Conservation (phyloP, 371 early-diverging fungal species). For the Mucor lusitanicus region DNA sequence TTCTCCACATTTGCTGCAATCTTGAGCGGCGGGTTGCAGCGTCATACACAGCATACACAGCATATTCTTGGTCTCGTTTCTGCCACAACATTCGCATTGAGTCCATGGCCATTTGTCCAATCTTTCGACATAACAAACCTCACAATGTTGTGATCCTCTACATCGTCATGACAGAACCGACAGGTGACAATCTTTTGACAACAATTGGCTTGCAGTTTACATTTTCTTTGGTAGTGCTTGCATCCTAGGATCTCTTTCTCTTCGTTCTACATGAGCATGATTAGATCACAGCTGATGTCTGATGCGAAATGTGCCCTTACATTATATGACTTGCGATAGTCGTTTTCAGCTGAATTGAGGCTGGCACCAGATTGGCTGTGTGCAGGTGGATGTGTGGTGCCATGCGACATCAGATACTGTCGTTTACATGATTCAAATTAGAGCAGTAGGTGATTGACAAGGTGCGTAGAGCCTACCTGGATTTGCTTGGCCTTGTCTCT, state of each 20-base stretch:
- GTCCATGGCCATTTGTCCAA: neutral
- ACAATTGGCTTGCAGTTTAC: slow-evolving; percentile 89
- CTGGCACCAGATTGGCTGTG: slow-evolving; percentile 18
- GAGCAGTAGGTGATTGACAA: neutral
- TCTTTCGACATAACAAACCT: no score
- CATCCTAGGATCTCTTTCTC: slow-evolving; percentile 73
- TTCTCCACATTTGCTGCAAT: slow-evolving; percentile 71
- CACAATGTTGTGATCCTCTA: slow-evolving; percentile 82
- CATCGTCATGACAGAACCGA: slow-evolving; percentile 96
- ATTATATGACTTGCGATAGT: slow-evolving; percentile 48
- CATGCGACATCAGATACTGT: slow-evolving; percentile 28
- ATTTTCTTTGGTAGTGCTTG: slow-evolving; percentile 90
- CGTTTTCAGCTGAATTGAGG: slow-evolving; percentile 26
- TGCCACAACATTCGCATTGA: slow-evolving; percentile 16
- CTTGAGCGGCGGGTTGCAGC: slow-evolving; percentile 80
- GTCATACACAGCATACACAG: slow-evolving; percentile 89
- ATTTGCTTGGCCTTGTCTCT: slow-evolving; percentile 72
- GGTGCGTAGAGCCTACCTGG: slow-evolving; percentile 53
- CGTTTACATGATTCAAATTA: neutral
- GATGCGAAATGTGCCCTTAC: slow-evolving; percentile 26
- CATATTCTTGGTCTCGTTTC: slow-evolving; percentile 83
- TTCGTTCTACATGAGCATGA: slow-evolving; percentile 43
- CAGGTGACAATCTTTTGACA: slow-evolving; percentile 91
- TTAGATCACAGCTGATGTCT: neutral
- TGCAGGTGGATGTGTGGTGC: slow-evolving; percentile 35